Conservation (phyloP, 345 rosid species). For the Excoecaria cochinchinensis region DNA sequence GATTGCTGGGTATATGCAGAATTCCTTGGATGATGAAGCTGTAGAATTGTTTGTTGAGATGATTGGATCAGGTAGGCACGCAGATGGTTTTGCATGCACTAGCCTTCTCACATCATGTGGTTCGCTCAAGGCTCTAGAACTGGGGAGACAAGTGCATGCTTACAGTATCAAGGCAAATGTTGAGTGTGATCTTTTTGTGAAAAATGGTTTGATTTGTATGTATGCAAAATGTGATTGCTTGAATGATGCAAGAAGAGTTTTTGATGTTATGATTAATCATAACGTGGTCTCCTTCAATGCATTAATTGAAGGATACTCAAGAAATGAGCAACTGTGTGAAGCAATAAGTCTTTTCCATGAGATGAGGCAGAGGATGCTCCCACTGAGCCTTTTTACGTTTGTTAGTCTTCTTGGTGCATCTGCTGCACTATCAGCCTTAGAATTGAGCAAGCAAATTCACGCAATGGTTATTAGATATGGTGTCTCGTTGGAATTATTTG, state of each 20-base stretch:
- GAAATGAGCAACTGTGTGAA: constrained; percentile 48
- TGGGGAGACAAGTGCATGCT: constrained; percentile 69
- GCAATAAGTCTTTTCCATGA: constrained; percentile 51
- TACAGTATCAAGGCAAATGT: constrained; percentile 55
- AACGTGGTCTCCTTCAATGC: constrained; percentile 66
- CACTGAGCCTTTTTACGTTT: constrained; percentile 65
- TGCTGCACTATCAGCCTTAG: constrained; percentile 44
- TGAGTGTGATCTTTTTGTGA: constrained; percentile 52
- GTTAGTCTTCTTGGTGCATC: constrained; percentile 73
- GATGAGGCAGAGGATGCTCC: constrained; percentile 50
- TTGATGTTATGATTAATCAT: constrained; percentile 40
- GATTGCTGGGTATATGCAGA: constrained; percentile 71
- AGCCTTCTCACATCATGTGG: constrained; percentile 73
- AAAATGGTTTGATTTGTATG: constrained; percentile 70
- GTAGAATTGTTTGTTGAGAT: constrained; percentile 48
- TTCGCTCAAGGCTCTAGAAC: constrained; percentile 45
- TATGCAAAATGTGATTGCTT: constrained; percentile 61
- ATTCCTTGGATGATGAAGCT: constrained; percentile 55
- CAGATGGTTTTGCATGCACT: constrained; percentile 57
- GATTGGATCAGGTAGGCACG: constrained; percentile 43
- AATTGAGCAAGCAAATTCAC: constrained; percentile 64
- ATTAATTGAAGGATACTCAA: constrained; percentile 77
- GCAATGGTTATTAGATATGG: constrained; percentile 59
- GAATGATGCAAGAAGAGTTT: constrained; percentile 54
- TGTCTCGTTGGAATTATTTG: constrained; percentile 41